A percentile compares a stretch with the other conserved stretches of the same genome.
Evolutionary conservation across 805 yeast genomes (phyloP).

Genomic region (Candida incommunis): DNA sequence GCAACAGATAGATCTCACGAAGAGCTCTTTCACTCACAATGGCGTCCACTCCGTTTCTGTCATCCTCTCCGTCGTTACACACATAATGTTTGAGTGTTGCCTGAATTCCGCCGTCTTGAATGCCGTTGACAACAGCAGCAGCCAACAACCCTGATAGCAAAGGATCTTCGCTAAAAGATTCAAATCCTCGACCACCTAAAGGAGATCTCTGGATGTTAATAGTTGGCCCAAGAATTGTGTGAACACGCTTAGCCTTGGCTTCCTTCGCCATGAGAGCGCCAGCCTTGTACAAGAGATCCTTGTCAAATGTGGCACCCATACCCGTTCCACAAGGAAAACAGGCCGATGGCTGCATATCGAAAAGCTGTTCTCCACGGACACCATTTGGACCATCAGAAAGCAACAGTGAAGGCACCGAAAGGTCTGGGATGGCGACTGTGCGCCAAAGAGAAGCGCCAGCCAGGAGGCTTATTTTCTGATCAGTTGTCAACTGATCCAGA

Average conservation of each 20-base stretch:
- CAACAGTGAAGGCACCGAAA: conserved; percentile 33
- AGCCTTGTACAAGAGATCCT: conserved; percentile 31
- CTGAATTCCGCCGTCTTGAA: conserved; percentile 35
- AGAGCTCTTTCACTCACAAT: conserved; percentile 44
- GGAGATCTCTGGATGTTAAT: conserved; percentile 44
- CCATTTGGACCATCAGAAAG: conserved; percentile 53
- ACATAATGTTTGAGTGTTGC: conserved; percentile 52
- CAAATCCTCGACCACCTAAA: conserved; percentile 49
- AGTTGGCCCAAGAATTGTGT: conserved; percentile 36
- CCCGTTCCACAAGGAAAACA: conserved; percentile 52
- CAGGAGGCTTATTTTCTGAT: conserved; percentile 19
- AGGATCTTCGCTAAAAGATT: conserved; percentile 51
- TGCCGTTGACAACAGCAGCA: conserved; percentile 37
- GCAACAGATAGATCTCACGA: conserved; percentile 49
- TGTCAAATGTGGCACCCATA: conserved; percentile 42
- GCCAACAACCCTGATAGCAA: conserved; percentile 32
- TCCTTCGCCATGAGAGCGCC: conserved; percentile 42
- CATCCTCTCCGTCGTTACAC: conserved; percentile 48
- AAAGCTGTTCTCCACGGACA: conserved; percentile 42
- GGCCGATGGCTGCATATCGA: conserved; percentile 38
- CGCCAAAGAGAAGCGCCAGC: conserved; percentile 39
- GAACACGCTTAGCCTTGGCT: conserved; percentile 39
- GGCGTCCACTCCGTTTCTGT: conserved; percentile 34
- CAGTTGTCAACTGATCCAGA: conserved; percentile 14
- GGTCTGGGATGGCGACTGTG: conserved; percentile 26